Conservation (phyloP, 306 rosid genomes). For the Lathyrus aphaca region DNA sequence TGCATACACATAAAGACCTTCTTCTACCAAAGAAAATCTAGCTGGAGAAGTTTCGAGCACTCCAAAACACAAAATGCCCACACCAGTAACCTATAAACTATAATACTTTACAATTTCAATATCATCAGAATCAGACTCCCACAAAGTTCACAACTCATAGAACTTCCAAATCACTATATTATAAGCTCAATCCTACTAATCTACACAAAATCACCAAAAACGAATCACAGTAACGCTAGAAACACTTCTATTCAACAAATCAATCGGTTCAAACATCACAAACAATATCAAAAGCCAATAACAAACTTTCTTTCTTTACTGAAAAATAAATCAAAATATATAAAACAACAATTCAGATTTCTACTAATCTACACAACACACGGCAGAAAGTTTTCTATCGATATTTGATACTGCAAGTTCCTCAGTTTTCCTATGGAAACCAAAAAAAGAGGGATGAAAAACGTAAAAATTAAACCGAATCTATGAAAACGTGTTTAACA, state of each 20-base stretch:
- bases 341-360: not conserved
- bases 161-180: slow-evolving; percentile 10
- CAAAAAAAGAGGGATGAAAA: not conserved
- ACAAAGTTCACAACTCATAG: slow-evolving; percentile 3
- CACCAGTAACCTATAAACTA: not conserved
- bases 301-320: not conserved
- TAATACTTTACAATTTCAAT: not conserved
- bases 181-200: not conserved
- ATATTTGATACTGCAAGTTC: slow-evolving; percentile 8
- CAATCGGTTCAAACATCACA: not conserved
- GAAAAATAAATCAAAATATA: not conserved
- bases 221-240: not conserved
- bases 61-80: not conserved
- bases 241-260: not conserved
- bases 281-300: not conserved
- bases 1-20: not conserved
- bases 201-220: slow-evolving; percentile 7
- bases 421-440: not conserved
- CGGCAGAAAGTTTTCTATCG: not conserved
- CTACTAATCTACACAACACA: slow-evolving; percentile 1
- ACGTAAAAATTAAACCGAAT: not conserved
- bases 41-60: slow-evolving; percentile 7
- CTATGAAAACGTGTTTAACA: not conserved
- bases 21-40: not conserved
- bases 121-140: slow-evolving; percentile 18